Evolutionary conservation across 73 alveolate species (phyloP).

Genomic region (Stentor coeruleus): DNA sequence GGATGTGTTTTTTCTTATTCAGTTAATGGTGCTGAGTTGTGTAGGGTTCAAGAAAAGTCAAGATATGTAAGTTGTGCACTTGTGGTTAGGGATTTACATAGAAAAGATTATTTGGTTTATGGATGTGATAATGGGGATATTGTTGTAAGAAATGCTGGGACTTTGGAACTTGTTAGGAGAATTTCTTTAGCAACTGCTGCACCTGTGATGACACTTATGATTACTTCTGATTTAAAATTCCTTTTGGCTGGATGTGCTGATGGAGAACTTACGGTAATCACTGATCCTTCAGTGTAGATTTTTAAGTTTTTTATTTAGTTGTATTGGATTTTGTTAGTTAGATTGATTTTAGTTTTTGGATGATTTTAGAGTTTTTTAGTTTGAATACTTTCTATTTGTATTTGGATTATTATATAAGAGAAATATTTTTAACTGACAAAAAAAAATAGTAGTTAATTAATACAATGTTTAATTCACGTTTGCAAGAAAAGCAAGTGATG

Average conservation of each 20-base stretch:
- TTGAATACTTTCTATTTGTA: neutral
- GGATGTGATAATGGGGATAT: slow-evolving; percentile 85
- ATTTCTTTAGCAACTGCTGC: slow-evolving; percentile 45
- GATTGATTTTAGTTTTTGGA: neutral
- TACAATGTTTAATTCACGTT: neutral
- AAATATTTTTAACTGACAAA: too few species aligned
- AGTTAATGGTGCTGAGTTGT: slow-evolving; percentile 60
- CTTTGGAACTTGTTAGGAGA: slow-evolving; percentile 36
- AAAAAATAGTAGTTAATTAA: too few species aligned
- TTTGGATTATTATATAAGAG: too few species aligned
- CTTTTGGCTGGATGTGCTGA: slow-evolving; percentile 76
- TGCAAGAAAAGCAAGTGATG: neutral
- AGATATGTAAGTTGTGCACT: slow-evolving; percentile 47
- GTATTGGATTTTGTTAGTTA: too few species aligned
- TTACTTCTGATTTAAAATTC: slow-evolving; percentile 57
- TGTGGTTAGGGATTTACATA: slow-evolving; percentile 47
- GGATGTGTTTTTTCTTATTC: slow-evolving; percentile 49
- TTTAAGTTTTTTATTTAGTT: neutral
- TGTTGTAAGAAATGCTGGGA: slow-evolving; percentile 42
- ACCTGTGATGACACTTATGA: slow-evolving; percentile 59
- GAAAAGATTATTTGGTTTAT: slow-evolving; percentile 59
- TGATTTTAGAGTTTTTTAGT: neutral
- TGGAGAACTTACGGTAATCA: slow-evolving; percentile 74
- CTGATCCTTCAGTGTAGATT: slow-evolving; percentile 51
- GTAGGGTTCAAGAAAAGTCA: slow-evolving; percentile 48